Conservation (phyloP, 257 asterid genomes). For the Plantago elongata region DNA sequence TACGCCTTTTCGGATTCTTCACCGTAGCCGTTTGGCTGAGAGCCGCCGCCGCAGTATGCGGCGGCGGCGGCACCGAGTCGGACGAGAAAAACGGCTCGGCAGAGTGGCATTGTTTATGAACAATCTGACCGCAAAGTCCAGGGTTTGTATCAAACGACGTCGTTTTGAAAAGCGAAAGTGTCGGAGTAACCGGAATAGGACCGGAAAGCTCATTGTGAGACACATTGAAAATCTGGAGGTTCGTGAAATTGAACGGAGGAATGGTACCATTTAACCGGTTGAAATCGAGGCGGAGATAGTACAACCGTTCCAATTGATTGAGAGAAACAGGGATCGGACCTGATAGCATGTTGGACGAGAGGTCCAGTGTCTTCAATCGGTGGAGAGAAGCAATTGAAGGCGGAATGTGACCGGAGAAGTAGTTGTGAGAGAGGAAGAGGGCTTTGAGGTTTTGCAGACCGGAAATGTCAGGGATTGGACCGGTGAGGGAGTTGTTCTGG, state of each 20-base stretch:
- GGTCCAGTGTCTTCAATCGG: conserved; percentile 75
- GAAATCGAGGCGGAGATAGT: conserved; percentile 67
- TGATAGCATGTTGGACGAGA: conserved; percentile 60
- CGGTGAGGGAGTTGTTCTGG: conserved; percentile 74
- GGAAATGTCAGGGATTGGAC: conserved; percentile 76
- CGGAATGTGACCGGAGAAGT: conserved; percentile 54
- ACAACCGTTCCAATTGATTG: conserved; percentile 44
- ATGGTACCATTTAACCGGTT: conserved; percentile 81
- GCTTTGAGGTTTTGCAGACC: conserved; percentile 48
- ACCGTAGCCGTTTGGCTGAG: conserved; percentile 34
- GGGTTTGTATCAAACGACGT: conserved; percentile 53
- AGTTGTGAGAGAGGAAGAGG: conserved; percentile 56
- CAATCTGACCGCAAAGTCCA: conserved; percentile 68
- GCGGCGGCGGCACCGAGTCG: conserved; percentile 27
- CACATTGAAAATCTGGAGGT: conserved; percentile 53
- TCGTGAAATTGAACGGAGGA: conserved; percentile 65
- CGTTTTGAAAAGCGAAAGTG: conserved; percentile 46
- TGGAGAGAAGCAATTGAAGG: conserved; percentile 61
- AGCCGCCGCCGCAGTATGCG: background rate
- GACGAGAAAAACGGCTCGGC: conserved; percentile 46
- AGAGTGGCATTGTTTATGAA: conserved; percentile 52
- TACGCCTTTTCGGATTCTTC: conserved; percentile 22
- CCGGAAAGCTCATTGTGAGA: conserved; percentile 71
- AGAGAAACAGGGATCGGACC: conserved; percentile 47
- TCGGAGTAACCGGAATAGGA: conserved; percentile 61